phyloP scores from a whole-genome alignment of 1,284 basidiomycete genomes.

The Rhodotorula sp. region DNA sequence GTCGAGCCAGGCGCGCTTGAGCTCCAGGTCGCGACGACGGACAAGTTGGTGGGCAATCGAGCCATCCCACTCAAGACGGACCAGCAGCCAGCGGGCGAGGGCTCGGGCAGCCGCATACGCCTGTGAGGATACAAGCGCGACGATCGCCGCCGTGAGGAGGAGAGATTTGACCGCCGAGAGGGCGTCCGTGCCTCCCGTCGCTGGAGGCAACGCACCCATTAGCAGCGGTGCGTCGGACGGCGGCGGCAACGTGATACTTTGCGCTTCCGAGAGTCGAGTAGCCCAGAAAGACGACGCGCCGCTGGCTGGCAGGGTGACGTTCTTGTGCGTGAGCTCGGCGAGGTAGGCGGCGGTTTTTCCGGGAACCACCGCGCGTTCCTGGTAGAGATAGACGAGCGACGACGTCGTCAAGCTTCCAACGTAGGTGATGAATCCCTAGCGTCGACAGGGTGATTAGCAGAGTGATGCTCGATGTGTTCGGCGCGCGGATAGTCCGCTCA shows the following conservation, averaged over 20 bases:
- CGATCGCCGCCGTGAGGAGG: constrained; percentile 64
- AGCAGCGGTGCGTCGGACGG: constrained; percentile 12
- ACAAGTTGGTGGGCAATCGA: constrained; percentile 63
- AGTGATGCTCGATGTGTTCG: background rate
- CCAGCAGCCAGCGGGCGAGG: constrained; percentile 56
- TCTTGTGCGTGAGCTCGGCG: constrained; percentile 12
- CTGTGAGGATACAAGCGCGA: constrained; percentile 75
- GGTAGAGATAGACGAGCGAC: constrained; percentile 81
- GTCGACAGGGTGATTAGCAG: too few relatives aligned
- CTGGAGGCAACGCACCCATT: constrained; percentile 18
- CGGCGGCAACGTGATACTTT: constrained; percentile 5
- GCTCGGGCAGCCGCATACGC: constrained; percentile 63
- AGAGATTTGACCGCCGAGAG: constrained; percentile 27
- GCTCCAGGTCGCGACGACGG: constrained; percentile 59
- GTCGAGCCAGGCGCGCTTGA: constrained; percentile 53
- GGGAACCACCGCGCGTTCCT: constrained; percentile 46
- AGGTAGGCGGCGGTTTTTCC: constrained; percentile 14
- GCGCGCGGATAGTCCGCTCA: constrained; percentile 37
- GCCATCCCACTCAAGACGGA: constrained; percentile 70
- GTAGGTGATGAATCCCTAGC: constrained; percentile 74
- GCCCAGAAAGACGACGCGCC: constrained; percentile 14
- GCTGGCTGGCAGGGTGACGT: constrained; percentile 20
- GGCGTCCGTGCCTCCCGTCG: constrained; percentile 1
- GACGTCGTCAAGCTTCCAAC: constrained; percentile 78
- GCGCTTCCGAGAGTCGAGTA: constrained; percentile 20